phyloP scores from a whole-genome alignment of 768 basidiomycete species.

The Naganishia friedmannii region DNA sequence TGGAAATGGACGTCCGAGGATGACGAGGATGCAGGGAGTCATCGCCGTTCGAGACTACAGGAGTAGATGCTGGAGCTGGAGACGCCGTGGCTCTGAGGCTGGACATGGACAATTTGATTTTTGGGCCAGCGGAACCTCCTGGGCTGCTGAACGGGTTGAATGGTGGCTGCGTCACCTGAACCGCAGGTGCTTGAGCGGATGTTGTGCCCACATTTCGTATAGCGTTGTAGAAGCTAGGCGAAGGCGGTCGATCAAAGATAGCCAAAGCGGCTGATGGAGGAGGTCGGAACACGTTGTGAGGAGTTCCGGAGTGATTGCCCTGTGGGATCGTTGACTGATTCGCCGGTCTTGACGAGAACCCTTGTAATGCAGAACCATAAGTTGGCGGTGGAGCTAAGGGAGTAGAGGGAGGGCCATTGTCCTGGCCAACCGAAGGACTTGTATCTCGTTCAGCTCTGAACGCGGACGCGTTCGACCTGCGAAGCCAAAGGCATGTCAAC shows the following conservation, averaged over 20 bases:
- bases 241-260: conserved; percentile 30
- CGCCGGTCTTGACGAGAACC: not conserved
- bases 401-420: conserved; percentile 2
- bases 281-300: conserved; percentile 29
- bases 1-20: conserved; percentile 16
- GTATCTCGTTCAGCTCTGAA: not conserved
- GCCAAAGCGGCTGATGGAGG: conserved; percentile 33
- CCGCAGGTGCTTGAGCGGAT: not conserved
- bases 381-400: not conserved
- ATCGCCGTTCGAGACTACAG: not conserved
- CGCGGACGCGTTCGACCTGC: not conserved
- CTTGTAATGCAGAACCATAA: not conserved
- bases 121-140: conserved; percentile 5
- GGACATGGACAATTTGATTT: conserved; percentile 18
- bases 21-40: conserved; percentile 1
- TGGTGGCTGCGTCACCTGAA: conserved; percentile 5
- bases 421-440: not conserved
- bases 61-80: not conserved
- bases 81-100: conserved; percentile 2
- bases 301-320: conserved; percentile 19
- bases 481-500: not conserved
- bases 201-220: not conserved
- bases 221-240: conserved; percentile 25
- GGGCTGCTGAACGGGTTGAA: conserved; percentile 21
- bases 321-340: conserved; percentile 5